Evolutionary conservation across 2,329 filamentous ascomycete species (phyloP), one percentile per base, ranked within the genome.

Genomic region (Stromatinia cepivora): DNA sequence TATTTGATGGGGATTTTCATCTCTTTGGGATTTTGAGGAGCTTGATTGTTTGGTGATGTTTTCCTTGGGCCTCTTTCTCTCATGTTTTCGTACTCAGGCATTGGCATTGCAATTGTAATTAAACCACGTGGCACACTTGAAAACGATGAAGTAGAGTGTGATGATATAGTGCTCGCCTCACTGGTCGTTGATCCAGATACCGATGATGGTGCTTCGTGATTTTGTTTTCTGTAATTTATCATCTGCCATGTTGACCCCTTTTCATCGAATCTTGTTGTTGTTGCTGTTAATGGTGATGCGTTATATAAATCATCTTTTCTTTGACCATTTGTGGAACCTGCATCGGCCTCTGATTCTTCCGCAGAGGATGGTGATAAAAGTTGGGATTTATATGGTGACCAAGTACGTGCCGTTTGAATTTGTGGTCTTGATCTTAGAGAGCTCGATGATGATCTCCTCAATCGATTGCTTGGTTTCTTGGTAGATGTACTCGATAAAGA

Each of bases 181-280:
- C 65, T 67, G 1, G 70, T 64, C 13, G 70, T 72, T 7, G 73
- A 69, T n/a, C 69, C 69, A 36, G 70, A 66, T 22, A 67, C n/a
- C 4, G 71, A 71, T 5, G 69, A 67, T 22, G 70, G 31, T 25
- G 73, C 69, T 4, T 45, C 28, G 22, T 66, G 61, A 31, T 42
- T 36, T 59, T 34, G 42, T 42, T 46, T 57, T n/a, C 52, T 67
- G 57, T 69, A 67, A n/a, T 69, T 70, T 46, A 75, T 58, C 70
- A 76, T 77, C 67, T 75, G 71, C 76, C 76, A 76, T 25, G 62
- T 52, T 45, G 73, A 72, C 58, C 77, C 76, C 20, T 58, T 67
- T 36, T 59, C 53, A 17, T 67, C 52, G 28, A 72, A 66, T 39
- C 66, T 71, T 0, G 74, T 71, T 64, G 74, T 76, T 39, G 72